Evolutionary conservation across 768 basidiomycete genomes (phyloP), one percentile per base, ranked within the genome.

Genomic region (Mrakia hoshinonis): DNA sequence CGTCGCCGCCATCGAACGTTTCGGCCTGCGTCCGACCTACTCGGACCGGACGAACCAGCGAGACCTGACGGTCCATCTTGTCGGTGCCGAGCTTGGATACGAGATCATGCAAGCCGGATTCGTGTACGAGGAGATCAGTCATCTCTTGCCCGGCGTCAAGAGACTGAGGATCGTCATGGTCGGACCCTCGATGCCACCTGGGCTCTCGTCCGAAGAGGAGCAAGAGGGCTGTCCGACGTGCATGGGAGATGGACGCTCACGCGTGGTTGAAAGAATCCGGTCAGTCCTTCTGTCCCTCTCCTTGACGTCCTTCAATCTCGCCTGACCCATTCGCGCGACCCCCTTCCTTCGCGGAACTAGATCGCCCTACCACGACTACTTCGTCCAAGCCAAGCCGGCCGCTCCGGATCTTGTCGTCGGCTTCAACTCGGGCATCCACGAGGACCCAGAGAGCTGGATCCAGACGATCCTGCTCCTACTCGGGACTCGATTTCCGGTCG

Each of bases 391-490:
- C 6, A 31, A 10, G 5, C 15, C 58, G 31, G 34, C 58, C 36
- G 31, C 55, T 34, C 11, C 58, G 31, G 58, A 61, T 22, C 58
- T 61, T 22, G 58, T 31, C 34, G 12, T 61, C 2, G 58, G 31
- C 34, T 61, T 61, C 58, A 61, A 61, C 34, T 61, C 58, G 2
- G 58, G 58, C 34, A 36, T 31, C 18, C 58, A 61, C 58, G 58
- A 61, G 13, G 58, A 61, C 3, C 15, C 58, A 0, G 4, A 31
- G 31, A 38, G n/a, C 12, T 61, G 58, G 58, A 34, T 31, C 18
- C 58, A 29, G 4, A 61, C 58, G 15, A 2, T 61, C 20, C 6
- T 15, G 2, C 13, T 20, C 13, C 58, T 61, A 4, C 58, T 61
- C 34, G 2, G 20, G 3, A 38, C 34, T 9, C 36, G 36, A 7